A percentile compares a stretch with the other conserved stretches of the same genome.
Evolutionary conservation across 768 basidiomycete genomes (phyloP).

Genomic region (Pholiota conissans): DNA sequence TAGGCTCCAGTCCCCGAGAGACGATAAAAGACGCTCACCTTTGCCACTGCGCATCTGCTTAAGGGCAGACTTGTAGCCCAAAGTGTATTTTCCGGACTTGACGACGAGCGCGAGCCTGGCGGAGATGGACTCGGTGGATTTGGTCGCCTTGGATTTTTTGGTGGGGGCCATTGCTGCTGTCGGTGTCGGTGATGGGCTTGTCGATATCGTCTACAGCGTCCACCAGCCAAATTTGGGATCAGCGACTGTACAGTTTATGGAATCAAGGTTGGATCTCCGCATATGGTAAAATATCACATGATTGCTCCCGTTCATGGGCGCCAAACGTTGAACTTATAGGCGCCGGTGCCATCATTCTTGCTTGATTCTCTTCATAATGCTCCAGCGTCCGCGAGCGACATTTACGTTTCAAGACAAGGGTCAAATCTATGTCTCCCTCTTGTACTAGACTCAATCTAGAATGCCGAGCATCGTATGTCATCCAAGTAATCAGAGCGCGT

Average conservation of each 20-base stretch:
- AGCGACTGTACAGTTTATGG: slow-evolving; percentile 31
- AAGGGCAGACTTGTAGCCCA: slow-evolving; percentile 97
- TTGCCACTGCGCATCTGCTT: slow-evolving; percentile 99
- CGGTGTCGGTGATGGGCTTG: slow-evolving; percentile 24
- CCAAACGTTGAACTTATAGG: too few relatives aligned
- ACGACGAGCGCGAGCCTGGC: slow-evolving; percentile 93
- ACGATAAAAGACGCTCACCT: slow-evolving; percentile 67
- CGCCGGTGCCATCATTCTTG: too few relatives aligned
- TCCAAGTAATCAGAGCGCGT: too few relatives aligned
- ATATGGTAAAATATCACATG: not conserved
- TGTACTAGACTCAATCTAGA: too few relatives aligned
- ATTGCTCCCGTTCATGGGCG: too few relatives aligned
- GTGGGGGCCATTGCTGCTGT: slow-evolving; percentile 79
- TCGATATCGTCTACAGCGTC: slow-evolving; percentile 12
- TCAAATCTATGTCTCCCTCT: too few relatives aligned
- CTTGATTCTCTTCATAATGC: too few relatives aligned
- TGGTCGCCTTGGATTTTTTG: slow-evolving; percentile 93
- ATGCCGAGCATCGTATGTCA: too few relatives aligned
- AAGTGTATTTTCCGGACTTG: slow-evolving; percentile 96
- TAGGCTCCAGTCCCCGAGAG: slow-evolving; percentile 93
- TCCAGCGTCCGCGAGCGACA: too few relatives aligned
- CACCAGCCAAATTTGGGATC: not conserved
- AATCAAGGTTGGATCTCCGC: slow-evolving; percentile 30
- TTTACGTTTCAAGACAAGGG: too few relatives aligned
- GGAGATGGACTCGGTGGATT: slow-evolving; percentile 92